Percentiles rank a stretch among this genome's conserved stretches.
Conservation (phyloP, 2,329 filamentous ascomycete genomes). For the Paraphoma sp. region DNA sequence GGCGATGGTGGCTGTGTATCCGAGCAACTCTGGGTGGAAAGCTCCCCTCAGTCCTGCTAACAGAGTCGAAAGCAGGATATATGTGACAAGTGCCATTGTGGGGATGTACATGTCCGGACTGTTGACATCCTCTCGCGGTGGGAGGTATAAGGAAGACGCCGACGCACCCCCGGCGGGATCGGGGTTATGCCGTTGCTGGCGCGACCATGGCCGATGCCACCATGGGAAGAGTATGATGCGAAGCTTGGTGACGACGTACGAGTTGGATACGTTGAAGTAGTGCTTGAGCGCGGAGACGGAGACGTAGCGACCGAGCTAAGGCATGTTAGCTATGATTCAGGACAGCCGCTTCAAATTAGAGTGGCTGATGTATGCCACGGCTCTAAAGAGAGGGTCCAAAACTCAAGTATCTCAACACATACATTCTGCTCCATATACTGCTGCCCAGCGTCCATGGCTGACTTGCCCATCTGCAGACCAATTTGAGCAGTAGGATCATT, state of each 20-base stretch:
- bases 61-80: constrained; percentile 91
- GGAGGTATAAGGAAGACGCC: constrained; percentile 66
- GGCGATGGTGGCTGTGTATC: constrained; percentile 84
- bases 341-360: too few species aligned
- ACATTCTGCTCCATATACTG: constrained; percentile 97
- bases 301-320: constrained; percentile 79
- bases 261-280: constrained; percentile 99
- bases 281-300: constrained; percentile 94
- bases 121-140: constrained; percentile 94
- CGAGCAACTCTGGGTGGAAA: constrained; percentile 93
- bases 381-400: not conserved
- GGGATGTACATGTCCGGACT: constrained; percentile 99
- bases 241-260: constrained; percentile 92
- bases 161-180: constrained; percentile 20
- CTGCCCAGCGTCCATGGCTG: constrained; percentile 87
- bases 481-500: constrained; percentile 95
- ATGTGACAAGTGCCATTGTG: constrained; percentile 95
- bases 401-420: constrained; percentile 40
- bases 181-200: constrained; percentile 73
- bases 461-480: constrained; percentile 92
- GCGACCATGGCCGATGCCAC: constrained; percentile 96
- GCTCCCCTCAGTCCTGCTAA: constrained; percentile 87
- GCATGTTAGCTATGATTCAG: constrained; percentile 3
- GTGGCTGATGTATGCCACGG: too few species aligned
- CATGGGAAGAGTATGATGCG: constrained; percentile 95